These are phyloP conservation scores for Emmonsiellopsis sp. DNA, from an alignment of 2,329 filamentous ascomycete genomes.

Conservation along the genomic window DNA sequence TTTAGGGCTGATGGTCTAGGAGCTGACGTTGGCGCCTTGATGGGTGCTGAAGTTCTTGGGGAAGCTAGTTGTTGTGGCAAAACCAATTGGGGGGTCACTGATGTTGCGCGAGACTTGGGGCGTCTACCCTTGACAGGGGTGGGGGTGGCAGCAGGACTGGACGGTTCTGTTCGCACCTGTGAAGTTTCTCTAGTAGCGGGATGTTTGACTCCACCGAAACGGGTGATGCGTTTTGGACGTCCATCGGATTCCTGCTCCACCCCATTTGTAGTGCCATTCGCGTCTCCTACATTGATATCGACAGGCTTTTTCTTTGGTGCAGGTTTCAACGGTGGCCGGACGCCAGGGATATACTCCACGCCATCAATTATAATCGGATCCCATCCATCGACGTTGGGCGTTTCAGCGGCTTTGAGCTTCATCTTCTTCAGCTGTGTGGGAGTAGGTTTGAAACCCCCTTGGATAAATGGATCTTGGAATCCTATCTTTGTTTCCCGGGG, in stretches of 20 bases:
- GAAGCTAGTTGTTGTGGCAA: constrained; percentile 17
- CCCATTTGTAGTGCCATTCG: constrained; percentile 1
- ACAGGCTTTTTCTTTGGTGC: constrained; percentile 20
- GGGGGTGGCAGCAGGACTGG: constrained; percentile 5
- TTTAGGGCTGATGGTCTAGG: constrained; percentile 7
- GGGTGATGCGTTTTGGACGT: constrained; percentile 8
- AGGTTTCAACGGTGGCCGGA: constrained; percentile 17
- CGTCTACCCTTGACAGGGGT: constrained; percentile 2
- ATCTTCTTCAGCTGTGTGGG: constrained; percentile 34
- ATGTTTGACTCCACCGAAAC: constrained; percentile 10
- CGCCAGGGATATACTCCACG: constrained; percentile 28
- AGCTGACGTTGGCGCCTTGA: background rate
- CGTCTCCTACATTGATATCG: background rate
- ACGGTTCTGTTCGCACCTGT: constrained; percentile 8
- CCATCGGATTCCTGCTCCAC: constrained; percentile 2
- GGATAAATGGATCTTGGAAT: constrained; percentile 49
- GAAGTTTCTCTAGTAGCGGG: constrained; percentile 9
- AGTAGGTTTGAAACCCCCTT: constrained; percentile 40
- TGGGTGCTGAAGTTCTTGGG: constrained; percentile 5
- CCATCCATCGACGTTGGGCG: constrained; percentile 36
- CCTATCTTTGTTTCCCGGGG: constrained; percentile 37
- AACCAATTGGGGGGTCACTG: constrained; percentile 4
- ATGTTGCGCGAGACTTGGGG: constrained; percentile 9
- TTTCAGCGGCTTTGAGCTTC: constrained; percentile 23
- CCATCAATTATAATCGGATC: constrained; percentile 27